Base-by-base conservation (phyloP, 208 protist genomes). In the Acanthamoeba sp. region DNA sequence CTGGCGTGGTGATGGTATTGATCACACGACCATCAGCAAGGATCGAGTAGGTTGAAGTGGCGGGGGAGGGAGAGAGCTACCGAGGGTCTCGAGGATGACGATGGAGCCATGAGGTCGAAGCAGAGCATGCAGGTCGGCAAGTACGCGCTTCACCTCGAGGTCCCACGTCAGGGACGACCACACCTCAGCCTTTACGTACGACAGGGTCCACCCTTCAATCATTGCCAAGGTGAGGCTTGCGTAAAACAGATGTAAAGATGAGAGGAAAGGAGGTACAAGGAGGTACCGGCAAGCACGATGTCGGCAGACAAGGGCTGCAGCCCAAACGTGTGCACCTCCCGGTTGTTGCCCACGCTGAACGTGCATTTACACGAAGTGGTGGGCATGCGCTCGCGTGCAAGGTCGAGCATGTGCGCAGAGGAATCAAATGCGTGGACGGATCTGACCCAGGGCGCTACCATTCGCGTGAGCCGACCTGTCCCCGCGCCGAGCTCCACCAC, bases 21-120 rank as follows among this genome's bases (percentile, higher is more conserved):
- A 55, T 20, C 4, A 3, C 50, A 50, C 45, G 1, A 24, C 1
- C 3, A 20, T 55, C 50, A 55, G 1, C 18, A 55, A 24, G 50
- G n/a, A n/a, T n/a, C n/a, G n/a, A 55, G 2, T 14, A 55, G 24
- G 50, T 24, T 45, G 71, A 82, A 69, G 24, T 27, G 3, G 24
- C 4, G 16, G 57, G 2, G 1, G 36, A 42, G 14, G n/a, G 14
- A 32, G 59, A 34, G n/a, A 82, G 71, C 45, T 48, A 82, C 71
- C 71, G 45, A 85, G 76, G 24, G 76, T 85, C 29, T 85, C 76
- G 76, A 85, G 76, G 29, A 85, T 85, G 76, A 85, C 76, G 76
- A 85, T 50, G 22, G 76, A 48, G 45, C 76, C 76, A n/a, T 55
- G 42, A 14, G 76, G 76, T 10, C 76, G 76, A 16, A 85, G 76